These are phyloP conservation scores for Cyberlindnera suaveolens DNA, from an alignment of 805 yeast genomes.

Conservation along the genomic window DNA sequence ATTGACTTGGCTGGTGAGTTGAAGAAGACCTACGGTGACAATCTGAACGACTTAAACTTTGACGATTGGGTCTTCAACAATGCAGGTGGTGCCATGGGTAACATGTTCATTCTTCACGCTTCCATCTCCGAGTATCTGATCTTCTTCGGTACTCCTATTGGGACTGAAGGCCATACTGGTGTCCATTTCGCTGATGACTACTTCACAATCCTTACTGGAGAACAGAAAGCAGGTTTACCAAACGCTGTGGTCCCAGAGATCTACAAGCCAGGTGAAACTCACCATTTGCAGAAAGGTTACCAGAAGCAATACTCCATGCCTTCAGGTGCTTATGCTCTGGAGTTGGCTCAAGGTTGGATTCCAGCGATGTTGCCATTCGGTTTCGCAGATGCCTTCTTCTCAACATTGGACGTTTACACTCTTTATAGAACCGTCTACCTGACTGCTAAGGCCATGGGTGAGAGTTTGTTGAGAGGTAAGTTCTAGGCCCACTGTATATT, in stretches of 20 bases:
- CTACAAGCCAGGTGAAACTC: slow-evolving; percentile 84
- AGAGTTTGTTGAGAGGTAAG: slow-evolving; percentile 64
- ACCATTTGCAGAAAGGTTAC: slow-evolving; percentile 67
- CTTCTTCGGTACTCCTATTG: slow-evolving; percentile 87
- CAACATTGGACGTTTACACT: slow-evolving; percentile 75
- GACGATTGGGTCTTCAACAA: slow-evolving; percentile 95
- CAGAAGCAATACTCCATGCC: slow-evolving; percentile 87
- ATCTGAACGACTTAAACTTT: slow-evolving; percentile 62
- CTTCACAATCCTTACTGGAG: slow-evolving; percentile 82
- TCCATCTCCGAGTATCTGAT: slow-evolving; percentile 90
- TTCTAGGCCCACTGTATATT: slow-evolving; percentile 25
- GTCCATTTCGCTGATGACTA: slow-evolving; percentile 97
- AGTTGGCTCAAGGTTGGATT: slow-evolving; percentile 97
- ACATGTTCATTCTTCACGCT: slow-evolving; percentile 92
- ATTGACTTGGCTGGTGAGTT: slow-evolving; percentile 53
- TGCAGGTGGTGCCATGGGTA: slow-evolving; percentile 98
- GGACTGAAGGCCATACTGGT: slow-evolving; percentile 96
- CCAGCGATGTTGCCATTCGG: slow-evolving; percentile 98
- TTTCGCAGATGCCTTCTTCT: slow-evolving; percentile 66
- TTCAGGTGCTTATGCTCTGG: slow-evolving; percentile 78
- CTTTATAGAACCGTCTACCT: slow-evolving; percentile 61
- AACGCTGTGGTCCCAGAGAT: slow-evolving; percentile 57
- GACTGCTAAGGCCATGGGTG: slow-evolving; percentile 75
- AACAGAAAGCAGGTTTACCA: slow-evolving; percentile 67
- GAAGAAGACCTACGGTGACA: slow-evolving; percentile 61